Percentiles rank a stretch among this genome's conserved stretches.
These are phyloP conservation scores for Zelopaecilomyces penicillatus DNA, from an alignment of 2,329 filamentous ascomycete species.

Conservation along the genomic window DNA sequence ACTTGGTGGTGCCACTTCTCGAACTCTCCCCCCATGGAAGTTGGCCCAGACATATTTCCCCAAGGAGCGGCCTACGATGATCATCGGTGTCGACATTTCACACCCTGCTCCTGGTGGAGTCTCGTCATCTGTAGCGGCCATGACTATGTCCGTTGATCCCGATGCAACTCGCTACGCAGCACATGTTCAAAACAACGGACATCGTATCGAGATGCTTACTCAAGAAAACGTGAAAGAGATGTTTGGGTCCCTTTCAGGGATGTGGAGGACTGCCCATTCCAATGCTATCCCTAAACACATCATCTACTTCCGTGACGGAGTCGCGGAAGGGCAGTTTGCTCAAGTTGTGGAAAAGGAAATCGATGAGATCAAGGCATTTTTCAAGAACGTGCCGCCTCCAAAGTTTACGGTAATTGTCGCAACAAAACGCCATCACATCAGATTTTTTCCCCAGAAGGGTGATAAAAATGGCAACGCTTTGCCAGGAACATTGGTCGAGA, in stretches of 20 bases:
- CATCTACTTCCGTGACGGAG: constrained; percentile 89
- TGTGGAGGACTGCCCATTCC: constrained; percentile 55
- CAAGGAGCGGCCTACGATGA: constrained; percentile 54
- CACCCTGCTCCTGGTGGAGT: constrained; percentile 64
- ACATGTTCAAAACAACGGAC: constrained; percentile 73
- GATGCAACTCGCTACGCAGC: constrained; percentile 69
- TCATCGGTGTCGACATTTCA: constrained; percentile 87
- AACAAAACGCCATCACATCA: constrained; percentile 89
- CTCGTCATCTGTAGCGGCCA: constrained; percentile 71
- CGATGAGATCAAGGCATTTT: constrained; percentile 53
- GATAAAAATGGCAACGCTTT: constrained; percentile 77
- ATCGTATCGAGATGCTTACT: constrained; percentile 70
- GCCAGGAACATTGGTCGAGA: constrained; percentile 81
- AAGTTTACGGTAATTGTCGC: constrained; percentile 82
- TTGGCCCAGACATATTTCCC: constrained; percentile 26
- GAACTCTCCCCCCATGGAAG: constrained; percentile 27
- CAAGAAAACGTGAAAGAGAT: constrained; percentile 57
- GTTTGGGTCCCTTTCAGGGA: constrained; percentile 52
- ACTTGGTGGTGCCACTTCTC: constrained; percentile 71
- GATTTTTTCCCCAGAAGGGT: constrained; percentile 68
- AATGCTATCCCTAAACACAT: constrained; percentile 54
- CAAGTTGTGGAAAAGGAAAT: constrained; percentile 78
- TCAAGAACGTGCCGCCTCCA: constrained; percentile 38
- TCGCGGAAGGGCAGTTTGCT: constrained; percentile 76
- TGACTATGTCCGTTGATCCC: constrained; percentile 72